Evolutionary conservation across 2,329 filamentous ascomycete genomes (phyloP).

Genomic region (Chaetomium olivaceum): DNA sequence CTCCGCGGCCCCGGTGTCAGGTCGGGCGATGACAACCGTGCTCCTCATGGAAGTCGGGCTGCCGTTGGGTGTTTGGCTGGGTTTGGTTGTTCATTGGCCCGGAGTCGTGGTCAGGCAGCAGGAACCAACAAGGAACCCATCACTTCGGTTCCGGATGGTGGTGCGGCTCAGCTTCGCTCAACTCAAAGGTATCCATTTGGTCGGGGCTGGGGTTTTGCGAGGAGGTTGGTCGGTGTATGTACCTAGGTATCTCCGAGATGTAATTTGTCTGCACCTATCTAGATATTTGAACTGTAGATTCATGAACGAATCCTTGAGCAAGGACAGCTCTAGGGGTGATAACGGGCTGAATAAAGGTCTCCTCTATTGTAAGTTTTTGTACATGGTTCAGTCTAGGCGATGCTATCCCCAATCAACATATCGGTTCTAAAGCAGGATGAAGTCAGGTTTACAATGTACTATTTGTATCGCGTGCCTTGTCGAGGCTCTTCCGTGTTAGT

Average conservation of each 20-base stretch:
- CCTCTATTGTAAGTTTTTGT: too few species aligned
- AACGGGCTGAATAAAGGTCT: too few species aligned
- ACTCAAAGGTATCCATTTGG: neutral
- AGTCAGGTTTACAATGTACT: too few species aligned
- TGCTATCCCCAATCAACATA: neutral
- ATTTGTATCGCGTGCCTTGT: neutral
- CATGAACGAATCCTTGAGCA: neutral
- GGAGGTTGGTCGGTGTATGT: too few species aligned
- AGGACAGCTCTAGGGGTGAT: neutral
- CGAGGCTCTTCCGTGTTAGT: neutral
- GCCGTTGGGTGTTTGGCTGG: slow-evolving; percentile 7
- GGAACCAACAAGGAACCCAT: slow-evolving; percentile 7
- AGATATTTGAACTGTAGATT: neutral
- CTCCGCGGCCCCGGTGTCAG: neutral
- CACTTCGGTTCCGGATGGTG: neutral
- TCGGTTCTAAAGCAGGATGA: neutral
- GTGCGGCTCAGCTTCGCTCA: slow-evolving; percentile 6
- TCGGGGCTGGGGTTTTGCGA: neutral
- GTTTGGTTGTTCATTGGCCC: slow-evolving; percentile 1
- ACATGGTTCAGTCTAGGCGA: neutral
- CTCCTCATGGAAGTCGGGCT: neutral
- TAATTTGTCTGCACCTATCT: too few species aligned
- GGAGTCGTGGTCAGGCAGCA: slow-evolving; percentile 6
- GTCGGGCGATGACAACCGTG: neutral
- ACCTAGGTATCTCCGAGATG: neutral